Evolutionary conservation across 441 rosid species (phyloP).

Genomic region (Melastoma candidum): DNA sequence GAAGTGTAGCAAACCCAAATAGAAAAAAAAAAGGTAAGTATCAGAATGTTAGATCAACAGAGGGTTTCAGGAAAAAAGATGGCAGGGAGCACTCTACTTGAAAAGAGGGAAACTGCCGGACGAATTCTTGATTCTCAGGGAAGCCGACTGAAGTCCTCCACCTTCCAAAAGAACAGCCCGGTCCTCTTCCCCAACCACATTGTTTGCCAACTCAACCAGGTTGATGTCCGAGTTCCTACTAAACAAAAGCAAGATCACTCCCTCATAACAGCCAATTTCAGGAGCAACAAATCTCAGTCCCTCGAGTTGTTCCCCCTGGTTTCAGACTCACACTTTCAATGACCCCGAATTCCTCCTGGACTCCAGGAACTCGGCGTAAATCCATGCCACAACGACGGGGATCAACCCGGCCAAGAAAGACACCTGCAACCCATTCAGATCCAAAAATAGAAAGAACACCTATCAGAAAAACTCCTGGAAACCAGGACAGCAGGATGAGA

Average conservation of each 20-base stretch:
- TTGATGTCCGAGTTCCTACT: conserved; percentile 54
- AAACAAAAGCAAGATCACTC: conserved; percentile 6
- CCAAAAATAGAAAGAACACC: too few species aligned
- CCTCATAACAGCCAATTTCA: not conserved
- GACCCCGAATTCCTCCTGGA: conserved; percentile 26
- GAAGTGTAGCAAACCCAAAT: conserved; percentile 5
- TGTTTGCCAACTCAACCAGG: conserved; percentile 39
- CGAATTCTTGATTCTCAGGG: conserved; percentile 36
- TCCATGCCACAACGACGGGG: conserved; percentile 45
- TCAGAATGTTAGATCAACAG: conserved; percentile 1
- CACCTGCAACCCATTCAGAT: conserved; percentile 26
- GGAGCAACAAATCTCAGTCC: not conserved
- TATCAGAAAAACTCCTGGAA: too few species aligned
- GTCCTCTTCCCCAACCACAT: conserved; percentile 43
- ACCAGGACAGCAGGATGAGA: too few species aligned
- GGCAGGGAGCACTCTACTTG: conserved; percentile 23
- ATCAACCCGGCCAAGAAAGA: conserved; percentile 47
- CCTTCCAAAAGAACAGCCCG: conserved; percentile 49
- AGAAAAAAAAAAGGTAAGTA: not conserved
- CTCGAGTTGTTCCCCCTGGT: not conserved
- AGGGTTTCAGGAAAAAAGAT: not conserved
- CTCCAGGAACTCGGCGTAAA: conserved; percentile 52
- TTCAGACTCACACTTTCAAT: conserved; percentile 36
- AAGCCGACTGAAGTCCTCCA: conserved; percentile 50
- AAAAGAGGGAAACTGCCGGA: conserved; percentile 41